Percentiles rank a stretch among this genome's conserved stretches.
Evolutionary conservation across 495 filamentous ascomycete species (phyloP).

Genomic region (Xylaria bambusicola): DNA sequence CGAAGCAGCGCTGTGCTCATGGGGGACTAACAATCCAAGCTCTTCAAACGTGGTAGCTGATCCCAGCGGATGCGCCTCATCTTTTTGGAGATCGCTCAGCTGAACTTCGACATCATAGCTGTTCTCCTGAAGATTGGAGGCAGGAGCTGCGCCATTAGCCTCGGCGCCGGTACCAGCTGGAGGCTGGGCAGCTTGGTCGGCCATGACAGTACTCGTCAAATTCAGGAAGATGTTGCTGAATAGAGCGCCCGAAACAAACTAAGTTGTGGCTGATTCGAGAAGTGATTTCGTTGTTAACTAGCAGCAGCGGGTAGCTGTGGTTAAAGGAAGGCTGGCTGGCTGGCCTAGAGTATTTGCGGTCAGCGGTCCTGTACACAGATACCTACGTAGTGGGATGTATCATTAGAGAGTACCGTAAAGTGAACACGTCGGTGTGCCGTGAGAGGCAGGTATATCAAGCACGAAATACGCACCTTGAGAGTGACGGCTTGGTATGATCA

Average conservation of each 20-base stretch:
- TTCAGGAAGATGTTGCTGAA: not conserved
- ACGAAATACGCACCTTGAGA: too few relatives aligned
- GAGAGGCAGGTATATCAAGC: too few relatives aligned
- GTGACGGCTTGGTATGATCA: too few relatives aligned
- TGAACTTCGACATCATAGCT: conserved; percentile 85
- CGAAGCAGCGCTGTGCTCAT: not conserved
- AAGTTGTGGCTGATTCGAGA: too few relatives aligned
- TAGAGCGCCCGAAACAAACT: not conserved
- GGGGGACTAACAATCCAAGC: conserved; percentile 70
- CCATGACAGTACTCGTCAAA: conserved; percentile 32
- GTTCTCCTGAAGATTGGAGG: conserved; percentile 64
- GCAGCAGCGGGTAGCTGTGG: not conserved
- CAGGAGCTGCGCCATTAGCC: conserved; percentile 56
- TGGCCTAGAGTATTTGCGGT: conserved; percentile 1
- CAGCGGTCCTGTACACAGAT: not conserved
- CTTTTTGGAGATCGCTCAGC: conserved; percentile 82
- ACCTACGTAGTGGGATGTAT: too few relatives aligned
- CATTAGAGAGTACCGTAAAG: too few relatives aligned
- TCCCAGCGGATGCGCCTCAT: conserved; percentile 83
- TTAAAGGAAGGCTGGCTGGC: not conserved
- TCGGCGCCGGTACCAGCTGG: conserved; percentile 40
- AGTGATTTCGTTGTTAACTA: not conserved
- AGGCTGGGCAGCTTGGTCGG: conserved; percentile 46
- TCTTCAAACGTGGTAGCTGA: conserved; percentile 85
- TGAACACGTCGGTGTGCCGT: too few relatives aligned